Evolutionary conservation across 441 rosid species (phyloP).

Genomic region (Gossypium aridum): DNA sequence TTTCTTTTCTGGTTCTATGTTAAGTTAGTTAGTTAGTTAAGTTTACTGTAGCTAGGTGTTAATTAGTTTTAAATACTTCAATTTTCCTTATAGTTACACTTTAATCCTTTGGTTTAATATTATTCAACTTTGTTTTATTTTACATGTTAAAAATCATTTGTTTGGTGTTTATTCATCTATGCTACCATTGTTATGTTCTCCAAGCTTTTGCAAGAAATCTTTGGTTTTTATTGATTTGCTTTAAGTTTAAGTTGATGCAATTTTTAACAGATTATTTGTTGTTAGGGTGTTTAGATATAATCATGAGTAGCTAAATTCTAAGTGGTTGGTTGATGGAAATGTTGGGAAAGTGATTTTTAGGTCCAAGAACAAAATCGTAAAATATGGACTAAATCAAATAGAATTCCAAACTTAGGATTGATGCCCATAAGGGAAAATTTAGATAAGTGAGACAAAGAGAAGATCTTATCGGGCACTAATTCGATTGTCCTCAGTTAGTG

Average conservation of each 20-base stretch:
- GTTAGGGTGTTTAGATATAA: neutral
- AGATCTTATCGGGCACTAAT: neutral
- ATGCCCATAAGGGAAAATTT: neutral
- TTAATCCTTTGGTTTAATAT: too few species aligned
- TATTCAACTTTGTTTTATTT: too few species aligned
- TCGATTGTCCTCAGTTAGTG: neutral
- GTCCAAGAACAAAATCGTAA: neutral
- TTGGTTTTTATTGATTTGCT: neutral
- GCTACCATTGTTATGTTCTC: neutral
- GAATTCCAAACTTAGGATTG: neutral
- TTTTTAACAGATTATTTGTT: too few species aligned
- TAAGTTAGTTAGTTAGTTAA: neutral
- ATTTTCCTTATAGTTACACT: neutral
- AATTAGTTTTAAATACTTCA: neutral
- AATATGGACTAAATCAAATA: too few species aligned
- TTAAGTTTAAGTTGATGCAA: neutral
- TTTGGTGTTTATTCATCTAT: neutral
- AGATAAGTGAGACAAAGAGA: neutral
- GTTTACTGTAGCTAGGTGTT: neutral
- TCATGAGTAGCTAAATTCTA: neutral
- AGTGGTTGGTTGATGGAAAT: neutral
- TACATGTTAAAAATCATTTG: neutral
- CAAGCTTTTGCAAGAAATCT: neutral
- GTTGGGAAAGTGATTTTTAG: neutral
- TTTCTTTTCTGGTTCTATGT: neutral